Evolutionary conservation across 305 asterid species (phyloP), one percentile per base, ranked within the genome.

Genomic region (Striga hermonthica): DNA sequence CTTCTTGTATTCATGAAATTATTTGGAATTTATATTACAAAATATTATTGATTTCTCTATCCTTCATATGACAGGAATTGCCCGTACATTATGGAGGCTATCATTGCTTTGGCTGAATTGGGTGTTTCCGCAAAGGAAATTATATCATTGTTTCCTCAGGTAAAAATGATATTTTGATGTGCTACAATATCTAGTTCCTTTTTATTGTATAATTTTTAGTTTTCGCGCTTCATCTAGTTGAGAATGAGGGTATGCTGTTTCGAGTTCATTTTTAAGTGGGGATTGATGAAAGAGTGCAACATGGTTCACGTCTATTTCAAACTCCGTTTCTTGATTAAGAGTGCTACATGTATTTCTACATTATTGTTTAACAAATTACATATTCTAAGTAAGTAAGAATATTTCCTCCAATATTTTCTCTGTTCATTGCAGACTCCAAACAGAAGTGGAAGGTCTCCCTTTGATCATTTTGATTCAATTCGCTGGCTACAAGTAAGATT

Each of bases 401-500:
- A 43, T 72, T 60, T 66, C 62, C 38, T 79, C 70, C 72, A 38
- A 56, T 67, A 12, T 53, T 48, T 67, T 74, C 60, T 74, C 60
- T 74, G 31, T 54, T 59, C 60, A 54, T 79, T 67, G 35, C 84
- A 93, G 99, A 78, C 87, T 52, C 88, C 97, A 31, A 86, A 66
- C 73, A 87, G 97, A 88, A 79, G 84, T 80, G 92, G 95, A 71
- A 93, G 90, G 75, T 86, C 92, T 75, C 90, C 96, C 64, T 81
- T 69, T 77, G 97, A 93, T 81, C 88, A 86, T 72, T 81, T 84
- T 74, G 99, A 93, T 74, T 83, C 95, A 60, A 77, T 81, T 66
- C 97, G 95, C 76, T 93, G 99, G 99, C 79, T 93, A 85, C 90
- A 80, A 75, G 98, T 91, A 72, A 71, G 81, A 72, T 73, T 40